Percentiles rank a stretch among this genome's conserved stretches.
Evolutionary conservation across 78 protist genomes (phyloP).

Genomic region (Dictyostelium capitatum): DNA sequence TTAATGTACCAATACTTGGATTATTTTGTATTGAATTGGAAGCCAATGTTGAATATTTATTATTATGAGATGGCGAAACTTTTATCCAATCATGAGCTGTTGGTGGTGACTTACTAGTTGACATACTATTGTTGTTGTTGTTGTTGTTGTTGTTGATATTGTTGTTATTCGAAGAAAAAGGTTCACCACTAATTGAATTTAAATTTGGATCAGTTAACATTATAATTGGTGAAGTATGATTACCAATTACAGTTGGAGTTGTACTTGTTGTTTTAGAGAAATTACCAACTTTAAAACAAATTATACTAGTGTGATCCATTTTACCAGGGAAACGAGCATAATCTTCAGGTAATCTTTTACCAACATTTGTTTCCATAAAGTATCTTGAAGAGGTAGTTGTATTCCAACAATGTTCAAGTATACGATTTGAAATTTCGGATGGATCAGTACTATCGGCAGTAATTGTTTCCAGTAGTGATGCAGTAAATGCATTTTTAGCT

Average conservation of each 20-base stretch:
- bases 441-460: slow-evolving; percentile 23
- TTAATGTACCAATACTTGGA: no score
- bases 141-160: neutral
- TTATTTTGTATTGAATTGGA: no score
- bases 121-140: neutral
- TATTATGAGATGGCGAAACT: slow-evolving; percentile 11
- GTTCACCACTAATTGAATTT: slow-evolving; percentile 1
- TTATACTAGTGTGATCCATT: slow-evolving; percentile 84
- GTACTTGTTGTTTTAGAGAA: neutral
- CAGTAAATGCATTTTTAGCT: slow-evolving; percentile 54
- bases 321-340: slow-evolving; percentile 74
- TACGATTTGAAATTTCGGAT: slow-evolving; percentile 41
- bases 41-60: neutral
- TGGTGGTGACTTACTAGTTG: neutral
- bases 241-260: neutral
- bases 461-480: slow-evolving; percentile 24
- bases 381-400: slow-evolving; percentile 36
- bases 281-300: slow-evolving; percentile 79
- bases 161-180: neutral
- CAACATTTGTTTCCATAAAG: slow-evolving; percentile 48
- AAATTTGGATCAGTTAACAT: neutral
- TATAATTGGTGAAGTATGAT: neutral
- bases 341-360: slow-evolving; percentile 56
- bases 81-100: neutral
- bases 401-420: slow-evolving; percentile 64